Evolutionary conservation across 495 filamentous ascomycete genomes (phyloP), one percentile per base, ranked within the genome.

Genomic region (Chaetomium cochliodes): DNA sequence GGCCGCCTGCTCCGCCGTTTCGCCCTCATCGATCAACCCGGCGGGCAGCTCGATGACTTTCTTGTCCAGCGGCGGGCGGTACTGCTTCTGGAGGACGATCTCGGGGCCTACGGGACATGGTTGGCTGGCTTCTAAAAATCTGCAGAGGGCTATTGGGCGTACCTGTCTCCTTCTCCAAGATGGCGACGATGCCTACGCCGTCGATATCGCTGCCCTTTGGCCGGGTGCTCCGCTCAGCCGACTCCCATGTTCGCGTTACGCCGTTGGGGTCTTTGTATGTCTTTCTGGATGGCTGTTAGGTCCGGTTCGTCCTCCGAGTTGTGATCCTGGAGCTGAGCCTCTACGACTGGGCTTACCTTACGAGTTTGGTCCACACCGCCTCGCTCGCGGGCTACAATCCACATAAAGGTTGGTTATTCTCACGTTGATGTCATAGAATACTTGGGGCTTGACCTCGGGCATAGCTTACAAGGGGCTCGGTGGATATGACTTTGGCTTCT

Each of bases 111-210:
- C 7, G 46, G 28, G 20, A 12, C 22, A 15, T 39, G 11, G 39
- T 67, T 16, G 25, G 58, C 7, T 16, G 25, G 58, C 7, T 41
- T 22, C 6, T 16, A 5, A 28, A 6, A 18, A 1, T n/a, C 1
- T 26, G 5, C 20, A 46, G 11, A 33, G 41, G 13, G 7, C 13
- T 22, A 56, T 41, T 33, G 55, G 51, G 56, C 44, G 9, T 63
- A 78, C 79, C 77, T 1, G 82, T 82, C 1, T 86, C 77, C 67
- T 90, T 89, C 69, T 91, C 86, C 3, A 98, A 76, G 41, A 98
- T 90, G 22, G 92, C 90, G 37, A 93, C 85, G 63, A 97, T 96
- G 22, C 92, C 92, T 0, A 97, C 93, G 53, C 90, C 93, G 71
- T 97, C 94, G 49, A 96, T 88, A 42, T 85, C 85, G 46, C 86